Base-by-base conservation (phyloP, 1,139 yeast genomes). In the Torulaspora globosa region DNA sequence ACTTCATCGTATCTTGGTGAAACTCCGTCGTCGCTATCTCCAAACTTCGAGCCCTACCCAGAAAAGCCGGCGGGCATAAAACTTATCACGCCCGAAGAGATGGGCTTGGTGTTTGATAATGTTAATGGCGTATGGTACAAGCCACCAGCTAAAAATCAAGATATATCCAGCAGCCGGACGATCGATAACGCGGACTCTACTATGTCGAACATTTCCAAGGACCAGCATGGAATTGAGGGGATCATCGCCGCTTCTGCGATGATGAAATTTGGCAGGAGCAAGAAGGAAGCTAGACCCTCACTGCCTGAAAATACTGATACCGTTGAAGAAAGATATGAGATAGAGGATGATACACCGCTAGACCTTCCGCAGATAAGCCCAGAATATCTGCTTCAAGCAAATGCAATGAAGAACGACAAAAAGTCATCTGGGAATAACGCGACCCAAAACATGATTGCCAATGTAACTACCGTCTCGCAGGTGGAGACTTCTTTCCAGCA, bases 1-100 rank as follows among this genome's bases (percentile, higher is more conserved):
- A 42, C 47, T 12, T 42, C 51, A 8, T 48, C 51, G 14, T 48
- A 44, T 26, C 36, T 48, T 26, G 51, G 51, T 9, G 51, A 44
- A 23, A 48, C 51, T 8, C 51, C 51, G 7, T 48, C 51, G 6
- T 48, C 51, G 7, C 23, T 48, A 27, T 45, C 48, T 4, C 48
- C 51, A 3, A 43, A 44, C 9, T 42, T 41, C 28, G 47, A 39
- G 10, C 16, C 16, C 3, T 35, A 39, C 14, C 36, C 45, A 12
- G 39, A 32, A 30, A 40, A 40, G 37, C 50, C 47, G 6, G 35
- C 44, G 14, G 48, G 44, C 16, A 43, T 59, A 35, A 54, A 56
- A 19, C 47, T 60, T 16, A 60, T 60, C 15, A 58, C 58, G 6
- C 66, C 66, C 7, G 64, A 59, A 43, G 61, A 57, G 41, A 52